Base-by-base conservation (phyloP, 139 green algal genomes). In the Chlamydomonas eustigma region DNA sequence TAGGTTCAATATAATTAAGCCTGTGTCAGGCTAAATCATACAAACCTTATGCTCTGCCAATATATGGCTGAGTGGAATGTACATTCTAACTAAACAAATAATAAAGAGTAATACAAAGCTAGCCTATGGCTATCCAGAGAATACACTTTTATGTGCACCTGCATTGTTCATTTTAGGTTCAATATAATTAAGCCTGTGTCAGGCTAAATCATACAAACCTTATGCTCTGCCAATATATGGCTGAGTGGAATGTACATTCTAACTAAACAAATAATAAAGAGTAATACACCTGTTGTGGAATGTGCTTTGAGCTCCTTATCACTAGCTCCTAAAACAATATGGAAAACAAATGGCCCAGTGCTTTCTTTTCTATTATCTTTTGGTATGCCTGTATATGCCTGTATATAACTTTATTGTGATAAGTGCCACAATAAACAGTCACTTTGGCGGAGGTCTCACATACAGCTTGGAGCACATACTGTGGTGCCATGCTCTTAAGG, bases 361-460 rank as follows among this genome's bases (percentile, higher is more conserved):
- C n/a, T n/a, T n/a, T n/a, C n/a, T n/a, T n/a, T n/a, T n/a, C n/a
- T n/a, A n/a, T n/a, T n/a, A n/a, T n/a, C n/a, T n/a, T n/a, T n/a
- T n/a, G n/a, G n/a, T n/a, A n/a, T n/a, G n/a, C n/a, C n/a, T n/a
- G n/a, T n/a, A n/a, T n/a, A n/a, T n/a, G n/a, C n/a, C n/a, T n/a
- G n/a, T n/a, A n/a, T n/a, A n/a, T n/a, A n/a, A n/a, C n/a, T n/a
- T 97, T 91, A 76, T 95, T 90, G 66, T 87, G 71, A 90, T 90
- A 97, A 50, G 78, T 93, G 75, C 91, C 89, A 2, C 39, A 78
- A 2, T 78, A 50, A 32, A 50, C 12, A 6, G 32, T 51, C 33
- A 74, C 50, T 22, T 74, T 35, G 33, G 66, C 66, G 4, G 24
- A 32, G 4, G 33, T 35, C 12, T 1, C 31, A 0, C 1, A 28